Base-by-base conservation (phyloP, 768 basidiomycete genomes). In the Suillus subaureus region DNA sequence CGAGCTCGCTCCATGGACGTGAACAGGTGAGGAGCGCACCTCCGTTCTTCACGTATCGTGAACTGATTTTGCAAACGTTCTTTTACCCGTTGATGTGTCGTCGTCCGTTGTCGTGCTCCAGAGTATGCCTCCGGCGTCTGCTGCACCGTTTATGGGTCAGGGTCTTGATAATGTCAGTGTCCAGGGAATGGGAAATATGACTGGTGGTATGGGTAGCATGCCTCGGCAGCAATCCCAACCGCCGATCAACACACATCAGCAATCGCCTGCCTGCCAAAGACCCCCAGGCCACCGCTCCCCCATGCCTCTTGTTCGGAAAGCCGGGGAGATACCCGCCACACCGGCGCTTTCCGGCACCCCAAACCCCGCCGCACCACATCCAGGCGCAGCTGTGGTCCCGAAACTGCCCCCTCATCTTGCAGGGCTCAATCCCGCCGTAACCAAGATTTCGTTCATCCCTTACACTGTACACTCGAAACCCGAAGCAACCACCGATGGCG, bases 401-500 rank as follows among this genome's bases (percentile, higher is more conserved):
- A 75, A 73, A 39, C 74, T 78, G 0, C 76, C 76, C 6, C 75
- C 75, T 18, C 77, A 78, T 54, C 73, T 76, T 28, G 75, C 75
- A 23, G 67, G 70, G 33, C 73, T 76, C 42, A 76, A 76, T 28
- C 75, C 75, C 4, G 72, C 75, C 1, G 75, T 76, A 49, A 78
- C 75, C 16, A 73, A 67, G 58, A 73, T 76, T 4, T 65, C 76
- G 3, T 76, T 73, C 43, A 69, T 78, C 31, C 75, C 75, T 6
- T 74, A 63, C 26, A 60, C 31, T 13, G 67, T 67, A n/a, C 68
- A 66, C 2, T 63, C 67, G 13, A 74, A 77, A 33, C 8, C 68
- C 16, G 61, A 67, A 13, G 70, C 71, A 51, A 18, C 69, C 5
- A 42, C 67, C 18, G 75, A 78, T 21, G 54, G 56, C 11, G 68